Percentiles rank a stretch among this genome's conserved stretches.
Conservation (phyloP, 805 yeast species). For the Pichia deserticola region DNA sequence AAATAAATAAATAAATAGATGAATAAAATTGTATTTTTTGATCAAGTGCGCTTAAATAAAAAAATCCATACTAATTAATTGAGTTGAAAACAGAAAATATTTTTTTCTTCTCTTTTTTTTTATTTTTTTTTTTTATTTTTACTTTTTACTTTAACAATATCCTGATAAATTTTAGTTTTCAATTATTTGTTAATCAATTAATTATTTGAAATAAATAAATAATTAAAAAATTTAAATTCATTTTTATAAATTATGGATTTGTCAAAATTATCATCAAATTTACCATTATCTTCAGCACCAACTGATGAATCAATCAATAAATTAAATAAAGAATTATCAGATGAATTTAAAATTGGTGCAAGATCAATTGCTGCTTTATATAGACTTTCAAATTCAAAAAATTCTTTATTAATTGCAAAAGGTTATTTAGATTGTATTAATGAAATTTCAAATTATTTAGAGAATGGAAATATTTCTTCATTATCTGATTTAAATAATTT, state of each 20-base stretch:
- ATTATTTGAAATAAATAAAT: no score
- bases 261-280: constrained; percentile 47
- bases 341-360: constrained; percentile 67
- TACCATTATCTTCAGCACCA: constrained; percentile 47
- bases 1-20: no score
- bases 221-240: no score
- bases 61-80: no score
- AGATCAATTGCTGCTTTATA: constrained; percentile 63
- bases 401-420: constrained; percentile 37
- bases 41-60: no score
- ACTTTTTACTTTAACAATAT: no score
- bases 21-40: no score
- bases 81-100: no score
- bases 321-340: constrained; percentile 45
- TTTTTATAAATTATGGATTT: constrained; percentile 41
- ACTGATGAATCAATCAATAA: constrained; percentile 40
- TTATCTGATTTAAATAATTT: constrained; percentile 33
- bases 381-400: constrained; percentile 49
- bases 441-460: constrained; percentile 34
- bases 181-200: no score
- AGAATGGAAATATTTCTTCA: constrained; percentile 19
- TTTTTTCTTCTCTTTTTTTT: no score
- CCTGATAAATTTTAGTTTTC: no score
- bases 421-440: constrained; percentile 60
- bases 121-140: no score